Percentiles rank a stretch among this genome's conserved stretches.
phyloP scores from a whole-genome alignment of 2,329 filamentous ascomycete genomes.

The Cadophora sp. region DNA sequence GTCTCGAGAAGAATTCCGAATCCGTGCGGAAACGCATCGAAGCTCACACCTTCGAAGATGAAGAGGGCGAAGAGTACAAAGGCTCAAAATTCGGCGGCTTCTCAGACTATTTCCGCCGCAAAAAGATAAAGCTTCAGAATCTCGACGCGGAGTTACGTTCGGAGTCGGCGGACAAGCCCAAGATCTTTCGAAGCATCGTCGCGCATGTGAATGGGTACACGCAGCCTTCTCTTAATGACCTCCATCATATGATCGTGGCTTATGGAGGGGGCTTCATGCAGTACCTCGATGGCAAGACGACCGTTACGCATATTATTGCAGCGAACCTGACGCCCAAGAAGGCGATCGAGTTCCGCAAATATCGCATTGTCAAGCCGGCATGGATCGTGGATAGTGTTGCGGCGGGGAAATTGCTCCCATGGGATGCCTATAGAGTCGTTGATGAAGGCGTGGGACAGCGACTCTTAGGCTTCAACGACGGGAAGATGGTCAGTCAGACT shows the following conservation, averaged over 20 bases:
- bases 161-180: slow-evolving; percentile 71
- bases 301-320: slow-evolving; percentile 94
- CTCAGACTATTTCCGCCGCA: slow-evolving; percentile 88
- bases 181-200: slow-evolving; percentile 89
- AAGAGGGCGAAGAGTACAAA: slow-evolving; percentile 90
- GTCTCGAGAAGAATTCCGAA: slow-evolving; percentile 68
- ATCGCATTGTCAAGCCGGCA: slow-evolving; percentile 91
- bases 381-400: slow-evolving; percentile 93
- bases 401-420: slow-evolving; percentile 82
- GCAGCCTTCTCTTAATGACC: slow-evolving; percentile 87
- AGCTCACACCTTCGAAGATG: slow-evolving; percentile 75
- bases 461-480: slow-evolving; percentile 68
- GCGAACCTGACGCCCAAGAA: slow-evolving; percentile 93
- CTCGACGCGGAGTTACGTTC: slow-evolving; percentile 83
- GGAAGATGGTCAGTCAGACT: slow-evolving; percentile 70
- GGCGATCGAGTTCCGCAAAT: slow-evolving; percentile 82
- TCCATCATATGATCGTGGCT: slow-evolving; percentile 86
- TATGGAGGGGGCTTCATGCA: slow-evolving; percentile 96
- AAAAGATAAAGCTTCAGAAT: slow-evolving; percentile 97
- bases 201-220: slow-evolving; percentile 96
- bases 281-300: slow-evolving; percentile 93
- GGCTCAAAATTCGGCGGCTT: slow-evolving; percentile 89
- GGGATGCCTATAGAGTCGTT: slow-evolving; percentile 83
- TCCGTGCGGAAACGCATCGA: slow-evolving; percentile 67
- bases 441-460: slow-evolving; percentile 86